A percentile compares a stretch with the other conserved stretches of the same genome.
phyloP scores from a whole-genome alignment of 768 basidiomycete genomes.

The Podaxis sp. region DNA sequence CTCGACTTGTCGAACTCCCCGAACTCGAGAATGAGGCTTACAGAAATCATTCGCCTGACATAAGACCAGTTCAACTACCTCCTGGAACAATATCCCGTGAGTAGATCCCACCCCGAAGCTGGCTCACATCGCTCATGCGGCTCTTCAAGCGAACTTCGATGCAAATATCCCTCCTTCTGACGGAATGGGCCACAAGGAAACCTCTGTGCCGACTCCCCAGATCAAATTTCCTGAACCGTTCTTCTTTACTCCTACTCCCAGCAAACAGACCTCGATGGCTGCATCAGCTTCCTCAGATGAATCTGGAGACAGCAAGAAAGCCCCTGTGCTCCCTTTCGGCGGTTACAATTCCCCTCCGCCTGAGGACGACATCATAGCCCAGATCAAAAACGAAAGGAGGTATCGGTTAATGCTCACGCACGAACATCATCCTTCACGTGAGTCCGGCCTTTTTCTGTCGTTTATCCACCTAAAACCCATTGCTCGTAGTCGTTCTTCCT shows the following conservation, averaged over 20 bases:
- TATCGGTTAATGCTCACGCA: slow-evolving; percentile 68
- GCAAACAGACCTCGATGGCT: slow-evolving; percentile 27
- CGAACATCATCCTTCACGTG: slow-evolving; percentile 64
- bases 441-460: slow-evolving; percentile 20
- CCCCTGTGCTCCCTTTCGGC: slow-evolving; percentile 18
- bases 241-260: slow-evolving; percentile 24
- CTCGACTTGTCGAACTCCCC: slow-evolving; percentile 3
- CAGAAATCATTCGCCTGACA: slow-evolving; percentile 28
- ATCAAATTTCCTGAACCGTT: slow-evolving; percentile 33
- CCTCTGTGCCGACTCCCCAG: slow-evolving; percentile 24
- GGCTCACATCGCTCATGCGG: neutral
- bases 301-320: slow-evolving; percentile 18
- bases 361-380: slow-evolving; percentile 30
- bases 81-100: neutral
- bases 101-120: neutral
- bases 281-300: slow-evolving; percentile 22
- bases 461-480: neutral
- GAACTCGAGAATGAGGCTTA: neutral
- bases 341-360: slow-evolving; percentile 33
- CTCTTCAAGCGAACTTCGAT: neutral
- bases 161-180: neutral
- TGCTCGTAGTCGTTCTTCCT: slow-evolving; percentile 51
- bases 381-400: slow-evolving; percentile 54
- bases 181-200: slow-evolving; percentile 21
- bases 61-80: slow-evolving; percentile 27